Conservation (phyloP, 805 yeast genomes). For the Suhomyces pyralidae region DNA sequence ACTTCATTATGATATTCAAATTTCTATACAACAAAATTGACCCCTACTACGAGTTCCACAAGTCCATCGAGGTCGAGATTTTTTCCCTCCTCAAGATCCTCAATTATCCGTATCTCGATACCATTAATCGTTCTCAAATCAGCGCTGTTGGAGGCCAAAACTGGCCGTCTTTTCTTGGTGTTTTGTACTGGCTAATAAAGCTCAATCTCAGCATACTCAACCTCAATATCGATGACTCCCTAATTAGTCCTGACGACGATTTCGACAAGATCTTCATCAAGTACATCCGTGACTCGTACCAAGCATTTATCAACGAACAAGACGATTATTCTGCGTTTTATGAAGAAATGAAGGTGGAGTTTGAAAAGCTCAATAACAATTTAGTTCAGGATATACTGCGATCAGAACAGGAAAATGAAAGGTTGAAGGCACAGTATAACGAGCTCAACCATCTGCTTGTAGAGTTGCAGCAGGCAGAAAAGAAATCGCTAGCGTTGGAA, state of each 20-base stretch:
- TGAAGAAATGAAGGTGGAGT: constrained; percentile 54
- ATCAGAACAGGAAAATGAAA: constrained; percentile 39
- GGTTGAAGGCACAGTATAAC: constrained; percentile 37
- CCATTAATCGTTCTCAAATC: constrained; percentile 79
- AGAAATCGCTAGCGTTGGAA: constrained; percentile 60
- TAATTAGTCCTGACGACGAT: constrained; percentile 41
- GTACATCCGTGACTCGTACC: constrained; percentile 66
- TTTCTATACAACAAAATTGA: constrained; percentile 76
- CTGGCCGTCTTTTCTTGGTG: constrained; percentile 82
- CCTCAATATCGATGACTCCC: constrained; percentile 26
- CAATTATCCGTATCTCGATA: constrained; percentile 76
- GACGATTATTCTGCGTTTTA: constrained; percentile 59
- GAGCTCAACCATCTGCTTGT: constrained; percentile 44
- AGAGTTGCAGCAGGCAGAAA: constrained; percentile 49
- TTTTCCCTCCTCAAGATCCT: constrained; percentile 61
- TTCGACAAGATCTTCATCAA: constrained; percentile 52
- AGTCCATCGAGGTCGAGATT: constrained; percentile 72
- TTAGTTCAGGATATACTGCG: constrained; percentile 46
- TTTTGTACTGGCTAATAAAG: constrained; percentile 78
- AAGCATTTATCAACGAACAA: constrained; percentile 58
- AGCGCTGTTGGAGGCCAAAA: constrained; percentile 88
- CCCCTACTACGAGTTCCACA: constrained; percentile 69
- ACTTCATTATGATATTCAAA: constrained; percentile 72
- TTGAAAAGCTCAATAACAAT: constrained; percentile 48
- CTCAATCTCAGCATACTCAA: constrained; percentile 38